Conservation (phyloP, 169 alveolate species). For the Fabrea salina region DNA sequence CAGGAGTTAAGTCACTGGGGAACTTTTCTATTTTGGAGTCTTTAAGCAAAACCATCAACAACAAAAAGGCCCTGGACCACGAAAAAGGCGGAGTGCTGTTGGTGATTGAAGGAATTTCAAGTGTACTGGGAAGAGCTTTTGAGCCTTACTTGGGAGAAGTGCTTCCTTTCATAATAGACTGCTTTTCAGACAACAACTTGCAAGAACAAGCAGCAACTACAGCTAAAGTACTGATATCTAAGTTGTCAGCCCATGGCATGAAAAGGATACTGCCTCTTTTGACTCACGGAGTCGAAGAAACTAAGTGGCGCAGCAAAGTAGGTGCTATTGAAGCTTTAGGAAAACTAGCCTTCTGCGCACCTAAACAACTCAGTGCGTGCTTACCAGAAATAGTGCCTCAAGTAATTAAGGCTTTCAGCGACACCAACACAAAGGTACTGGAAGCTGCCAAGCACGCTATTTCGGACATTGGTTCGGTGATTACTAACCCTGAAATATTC, state of each 20-base stretch:
- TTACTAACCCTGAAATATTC: conserved; percentile 30
- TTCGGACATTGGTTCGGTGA: conserved; percentile 13
- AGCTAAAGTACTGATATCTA: conserved; percentile 47
- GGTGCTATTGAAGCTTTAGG: conserved; percentile 66
- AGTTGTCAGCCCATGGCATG: conserved; percentile 52
- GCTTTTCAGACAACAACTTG: conserved; percentile 44
- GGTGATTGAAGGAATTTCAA: conserved; percentile 46
- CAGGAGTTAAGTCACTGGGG: conserved; percentile 32
- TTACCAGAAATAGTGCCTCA: conserved; percentile 56
- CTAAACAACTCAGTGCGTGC: conserved; percentile 43
- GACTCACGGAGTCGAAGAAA: conserved; percentile 47
- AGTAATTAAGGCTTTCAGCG: conserved; percentile 36
- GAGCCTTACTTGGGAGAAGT: conserved; percentile 42
- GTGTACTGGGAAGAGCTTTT: conserved; percentile 44
- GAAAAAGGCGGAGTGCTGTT: conserved; percentile 40
- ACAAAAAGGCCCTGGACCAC: conserved; percentile 30
- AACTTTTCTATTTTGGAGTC: conserved; percentile 13
- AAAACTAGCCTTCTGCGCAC: conserved; percentile 64
- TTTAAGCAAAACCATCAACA: conserved; percentile 27
- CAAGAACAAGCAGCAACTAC: conserved; percentile 46
- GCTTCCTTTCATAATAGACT: conserved; percentile 40
- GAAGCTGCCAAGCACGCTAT: conserved; percentile 26
- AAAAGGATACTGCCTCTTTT: conserved; percentile 46
- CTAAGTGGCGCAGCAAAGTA: conserved; percentile 59
- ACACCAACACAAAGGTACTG: conserved; percentile 1